Evolutionary conservation across 352 stramenopile species (phyloP).

Genomic region (Globisporangium acanthophoron): DNA sequence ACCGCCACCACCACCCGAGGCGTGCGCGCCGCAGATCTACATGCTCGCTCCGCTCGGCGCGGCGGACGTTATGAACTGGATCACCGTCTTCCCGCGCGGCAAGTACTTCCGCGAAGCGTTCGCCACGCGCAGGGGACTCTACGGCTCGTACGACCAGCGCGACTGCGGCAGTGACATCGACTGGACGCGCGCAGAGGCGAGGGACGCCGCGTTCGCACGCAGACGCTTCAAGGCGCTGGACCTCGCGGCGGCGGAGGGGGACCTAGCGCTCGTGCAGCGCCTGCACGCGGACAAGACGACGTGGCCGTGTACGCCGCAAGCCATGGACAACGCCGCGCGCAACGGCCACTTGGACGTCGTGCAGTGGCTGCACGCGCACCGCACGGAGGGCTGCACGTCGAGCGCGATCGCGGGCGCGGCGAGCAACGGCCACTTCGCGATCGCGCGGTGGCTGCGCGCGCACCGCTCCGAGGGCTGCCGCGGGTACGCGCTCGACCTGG

Average conservation of each 20-base stretch:
- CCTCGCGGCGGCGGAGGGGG: constrained; percentile 20
- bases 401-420: constrained; percentile 32
- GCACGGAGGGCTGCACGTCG: constrained; percentile 30
- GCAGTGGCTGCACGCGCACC: constrained; percentile 32
- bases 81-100: constrained; percentile 19
- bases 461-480: constrained; percentile 31
- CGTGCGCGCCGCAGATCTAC: constrained; percentile 11
- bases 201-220: constrained; percentile 10
- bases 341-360: constrained; percentile 34
- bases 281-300: constrained; percentile 20
- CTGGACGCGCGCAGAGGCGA: constrained; percentile 13
- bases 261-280: constrained; percentile 28
- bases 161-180: constrained; percentile 18
- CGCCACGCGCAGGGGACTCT: constrained; percentile 20
- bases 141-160: constrained; percentile 28
- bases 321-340: constrained; percentile 33
- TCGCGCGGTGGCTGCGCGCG: constrained; percentile 31
- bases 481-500: constrained; percentile 34
- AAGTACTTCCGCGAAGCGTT: constrained; percentile 31
- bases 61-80: constrained; percentile 33
- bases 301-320: constrained; percentile 31
- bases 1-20: too few relatives aligned
- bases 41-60: constrained; percentile 25
- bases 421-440: constrained; percentile 27
- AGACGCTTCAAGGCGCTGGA: constrained; percentile 25